Evolutionary conservation across 2,329 filamentous ascomycete genomes (phyloP).

Genomic region (Curvularia verruculosa): DNA sequence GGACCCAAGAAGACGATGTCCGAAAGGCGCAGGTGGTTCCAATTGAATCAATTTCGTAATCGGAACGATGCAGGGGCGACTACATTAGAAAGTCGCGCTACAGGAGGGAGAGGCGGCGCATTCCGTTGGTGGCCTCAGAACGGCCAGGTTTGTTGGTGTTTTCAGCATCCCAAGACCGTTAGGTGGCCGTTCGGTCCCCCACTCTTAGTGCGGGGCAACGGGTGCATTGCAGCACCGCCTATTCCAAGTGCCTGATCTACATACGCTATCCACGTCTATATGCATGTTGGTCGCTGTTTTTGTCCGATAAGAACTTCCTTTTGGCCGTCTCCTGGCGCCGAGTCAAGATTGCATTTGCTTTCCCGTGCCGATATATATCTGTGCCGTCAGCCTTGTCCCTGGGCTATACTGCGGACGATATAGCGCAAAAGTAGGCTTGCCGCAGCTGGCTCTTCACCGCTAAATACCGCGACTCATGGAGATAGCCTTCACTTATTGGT

Average conservation of each 20-base stretch:
- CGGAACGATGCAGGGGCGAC: conserved; percentile 18
- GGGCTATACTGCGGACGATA: conserved; percentile 11
- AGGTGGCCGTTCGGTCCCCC: conserved; percentile 11
- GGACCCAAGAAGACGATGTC: background rate
- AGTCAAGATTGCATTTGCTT: background rate
- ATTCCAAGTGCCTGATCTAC: conserved; percentile 10
- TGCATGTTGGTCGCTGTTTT: background rate
- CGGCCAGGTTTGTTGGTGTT: conserved; percentile 15
- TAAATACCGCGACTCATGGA: conserved; percentile 1
- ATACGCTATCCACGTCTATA: background rate
- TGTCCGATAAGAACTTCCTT: background rate
- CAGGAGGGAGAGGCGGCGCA: conserved; percentile 17
- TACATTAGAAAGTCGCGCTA: conserved; percentile 13
- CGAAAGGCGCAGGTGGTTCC: background rate
- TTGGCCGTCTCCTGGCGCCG: background rate
- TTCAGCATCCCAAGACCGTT: conserved; percentile 5
- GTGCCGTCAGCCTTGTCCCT: background rate
- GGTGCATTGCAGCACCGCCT: background rate
- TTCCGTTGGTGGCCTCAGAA: conserved; percentile 6
- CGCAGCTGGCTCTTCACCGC: conserved; percentile 23
- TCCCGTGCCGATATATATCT: background rate
- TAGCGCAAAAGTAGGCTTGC: conserved; percentile 25
- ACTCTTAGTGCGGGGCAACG: conserved; percentile 19
- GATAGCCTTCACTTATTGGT: conserved; percentile 50
- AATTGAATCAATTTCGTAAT: background rate